Percentiles rank a stretch among this genome's conserved stretches.
Evolutionary conservation across 768 basidiomycete species (phyloP).

Genomic region (Hysterangium stoloniferum): DNA sequence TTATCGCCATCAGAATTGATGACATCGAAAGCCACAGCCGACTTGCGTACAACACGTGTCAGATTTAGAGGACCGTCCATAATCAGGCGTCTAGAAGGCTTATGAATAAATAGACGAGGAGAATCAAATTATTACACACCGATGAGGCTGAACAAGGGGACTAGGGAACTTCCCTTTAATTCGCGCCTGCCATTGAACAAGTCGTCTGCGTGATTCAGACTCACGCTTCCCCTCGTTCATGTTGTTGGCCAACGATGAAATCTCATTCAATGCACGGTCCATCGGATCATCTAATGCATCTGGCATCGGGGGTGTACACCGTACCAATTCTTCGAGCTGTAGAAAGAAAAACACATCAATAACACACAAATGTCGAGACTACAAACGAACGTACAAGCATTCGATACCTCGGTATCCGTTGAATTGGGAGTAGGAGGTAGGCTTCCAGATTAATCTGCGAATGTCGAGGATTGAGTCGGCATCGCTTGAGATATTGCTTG

Average conservation of each 20-base stretch:
- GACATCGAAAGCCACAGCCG: slow-evolving; percentile 72
- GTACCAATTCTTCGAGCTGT: slow-evolving; percentile 79
- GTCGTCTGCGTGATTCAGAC: slow-evolving; percentile 81
- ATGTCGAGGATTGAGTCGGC: slow-evolving; percentile 81
- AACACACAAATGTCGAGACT: not conserved
- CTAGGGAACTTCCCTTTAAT: slow-evolving; percentile 92
- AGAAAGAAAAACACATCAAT: slow-evolving; percentile 7
- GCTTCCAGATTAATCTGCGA: slow-evolving; percentile 92
- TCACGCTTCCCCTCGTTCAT: slow-evolving; percentile 99
- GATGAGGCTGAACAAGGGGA: slow-evolving; percentile 96
- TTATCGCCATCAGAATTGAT: slow-evolving; percentile 70
- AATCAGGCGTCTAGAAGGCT: slow-evolving; percentile 62
- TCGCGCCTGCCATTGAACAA: slow-evolving; percentile 84
- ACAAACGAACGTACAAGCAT: slow-evolving; percentile 56
- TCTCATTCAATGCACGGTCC: slow-evolving; percentile 79
- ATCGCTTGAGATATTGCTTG: slow-evolving; percentile 82
- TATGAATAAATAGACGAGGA: not conserved
- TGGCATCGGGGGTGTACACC: slow-evolving; percentile 74
- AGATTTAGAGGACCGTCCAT: slow-evolving; percentile 85
- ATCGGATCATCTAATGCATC: slow-evolving; percentile 77
- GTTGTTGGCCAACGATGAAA: slow-evolving; percentile 79
- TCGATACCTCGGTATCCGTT: slow-evolving; percentile 95
- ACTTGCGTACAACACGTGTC: slow-evolving; percentile 87
- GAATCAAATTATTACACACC: slow-evolving; percentile 38
- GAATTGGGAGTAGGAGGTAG: slow-evolving; percentile 89